Base-by-base conservation (phyloP, 805 yeast species). In the Nakazawaea ernobii region DNA sequence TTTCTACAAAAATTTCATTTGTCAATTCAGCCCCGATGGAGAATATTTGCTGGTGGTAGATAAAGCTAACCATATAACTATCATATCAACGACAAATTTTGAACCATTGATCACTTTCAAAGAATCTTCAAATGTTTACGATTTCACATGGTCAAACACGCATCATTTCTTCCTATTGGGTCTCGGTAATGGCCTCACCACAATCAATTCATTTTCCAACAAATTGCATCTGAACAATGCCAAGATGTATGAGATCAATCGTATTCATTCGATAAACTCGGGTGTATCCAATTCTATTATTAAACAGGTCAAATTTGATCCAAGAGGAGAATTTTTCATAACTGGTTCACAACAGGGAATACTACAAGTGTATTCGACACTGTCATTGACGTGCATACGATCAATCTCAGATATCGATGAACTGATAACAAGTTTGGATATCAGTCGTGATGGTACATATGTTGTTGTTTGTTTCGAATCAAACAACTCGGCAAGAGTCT, bases 301-400 rank as follows among this genome's bases (percentile, higher is more conserved):
- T 20, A 69, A 77, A 11, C 58, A 68, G 41, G 50, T 72, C 29
- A 52, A 58, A 9, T 57, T 68, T 26, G 69, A 71, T 42, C 69
- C 74, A 2, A 46, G 68, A 37, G 77, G 75, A 2, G 52, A 57
- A 17, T 67, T 56, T 49, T 49, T 75, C 32, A 67, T 66, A 13
- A 66, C 66, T 7, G 80, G 79, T 4, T 59, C 74, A 14, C 67
- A 66, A 45, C 80, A 75, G 51, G 78, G 81, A 32, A 67, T 70
- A 27, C 67, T 75, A 4, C 68, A 73, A 14, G 40, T 71, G 8
- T 67, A 77, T 66, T 63, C 64, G 49, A 61, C 71, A 2, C 27
- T 48, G 3, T 55, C 62, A 17, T 59, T 76, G 57, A 54, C 68
- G 14, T 62, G 67, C 48, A 39, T 52, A 14, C 57, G 57, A 32